Conservation (phyloP, 495 filamentous ascomycete species). For the Trichocladium uniseriatum region DNA sequence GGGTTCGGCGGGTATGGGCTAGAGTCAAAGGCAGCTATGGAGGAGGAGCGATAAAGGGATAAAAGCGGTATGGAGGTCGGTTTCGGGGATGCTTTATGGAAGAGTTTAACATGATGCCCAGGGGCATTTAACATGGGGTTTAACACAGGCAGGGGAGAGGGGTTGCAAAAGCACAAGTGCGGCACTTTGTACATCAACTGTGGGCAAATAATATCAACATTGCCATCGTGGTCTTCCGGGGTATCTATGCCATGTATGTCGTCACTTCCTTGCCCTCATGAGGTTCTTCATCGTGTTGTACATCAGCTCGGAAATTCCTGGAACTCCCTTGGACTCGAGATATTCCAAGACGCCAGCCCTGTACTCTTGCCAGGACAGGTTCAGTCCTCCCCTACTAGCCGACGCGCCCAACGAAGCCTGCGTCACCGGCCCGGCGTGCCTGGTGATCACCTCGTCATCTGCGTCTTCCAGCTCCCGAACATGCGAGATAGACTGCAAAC, state of each 20-base stretch:
- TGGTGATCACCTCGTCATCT: conserved; percentile 33
- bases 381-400: conserved; percentile 58
- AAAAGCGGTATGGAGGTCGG: not conserved
- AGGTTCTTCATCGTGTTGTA: conserved; percentile 76
- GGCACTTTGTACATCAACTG: conserved; percentile 2
- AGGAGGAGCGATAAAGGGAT: not conserved
- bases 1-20: conserved; percentile 77
- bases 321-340: conserved; percentile 55
- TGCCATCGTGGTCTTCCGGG: not conserved
- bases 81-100: not conserved
- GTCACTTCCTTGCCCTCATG: conserved; percentile 31
- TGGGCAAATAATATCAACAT: conserved; percentile 3
- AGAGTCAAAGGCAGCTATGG: conserved; percentile 43
- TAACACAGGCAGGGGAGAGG: not conserved
- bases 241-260: not conserved
- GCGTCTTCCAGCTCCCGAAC: conserved; percentile 59
- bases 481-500: conserved; percentile 55
- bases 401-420: conserved; percentile 54
- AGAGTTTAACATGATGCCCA: conserved; percentile 22
- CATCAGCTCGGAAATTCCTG: conserved; percentile 64
- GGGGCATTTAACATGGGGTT: conserved; percentile 19
- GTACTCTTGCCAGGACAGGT: conserved; percentile 65
- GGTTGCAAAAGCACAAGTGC: not conserved
- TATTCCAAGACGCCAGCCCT: conserved; percentile 61
- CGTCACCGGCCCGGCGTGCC: conserved; percentile 69